These are phyloP conservation scores for Trichoderma arundinaceum DNA, from an alignment of 2,329 filamentous ascomycete species.

Conservation along the genomic window DNA sequence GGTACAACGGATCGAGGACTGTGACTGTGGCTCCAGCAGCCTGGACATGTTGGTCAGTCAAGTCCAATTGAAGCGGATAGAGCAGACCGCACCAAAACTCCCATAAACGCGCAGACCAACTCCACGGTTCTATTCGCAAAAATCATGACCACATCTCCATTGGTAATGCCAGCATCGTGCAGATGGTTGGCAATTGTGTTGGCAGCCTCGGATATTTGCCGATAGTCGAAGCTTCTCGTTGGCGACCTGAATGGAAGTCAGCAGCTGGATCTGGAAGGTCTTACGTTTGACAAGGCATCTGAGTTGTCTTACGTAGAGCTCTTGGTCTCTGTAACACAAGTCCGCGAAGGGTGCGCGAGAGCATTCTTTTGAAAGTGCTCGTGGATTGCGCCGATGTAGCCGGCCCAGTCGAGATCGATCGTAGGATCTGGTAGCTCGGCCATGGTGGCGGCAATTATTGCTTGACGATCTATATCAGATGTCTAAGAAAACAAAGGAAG, in stretches of 20 bases:
- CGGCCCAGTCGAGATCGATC: slow-evolving; percentile 69
- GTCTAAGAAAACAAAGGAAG: too few relatives aligned
- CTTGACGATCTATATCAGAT: too few relatives aligned
- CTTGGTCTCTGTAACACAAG: slow-evolving; percentile 57
- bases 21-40: slow-evolving; percentile 66
- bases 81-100: slow-evolving; percentile 41
- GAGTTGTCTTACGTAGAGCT: too few relatives aligned
- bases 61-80: too few relatives aligned
- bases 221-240: slow-evolving; percentile 77
- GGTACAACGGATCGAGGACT: slow-evolving; percentile 70
- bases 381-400: slow-evolving; percentile 66
- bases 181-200: slow-evolving; percentile 83
- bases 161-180: slow-evolving; percentile 70
- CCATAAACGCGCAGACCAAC: slow-evolving; percentile 75
- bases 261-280: too few relatives aligned
- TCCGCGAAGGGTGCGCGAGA: slow-evolving; percentile 65
- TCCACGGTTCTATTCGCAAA: slow-evolving; percentile 80
- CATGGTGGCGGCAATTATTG: background rate
- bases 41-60: slow-evolving; percentile 46
- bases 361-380: slow-evolving; percentile 73
- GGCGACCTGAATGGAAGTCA: slow-evolving; percentile 48
- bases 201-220: slow-evolving; percentile 83
- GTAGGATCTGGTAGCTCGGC: slow-evolving; percentile 65
- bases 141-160: slow-evolving; percentile 92
- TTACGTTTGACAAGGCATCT: too few relatives aligned